phyloP scores from a whole-genome alignment of 805 yeast species.

The Lachancea kluyveri region DNA sequence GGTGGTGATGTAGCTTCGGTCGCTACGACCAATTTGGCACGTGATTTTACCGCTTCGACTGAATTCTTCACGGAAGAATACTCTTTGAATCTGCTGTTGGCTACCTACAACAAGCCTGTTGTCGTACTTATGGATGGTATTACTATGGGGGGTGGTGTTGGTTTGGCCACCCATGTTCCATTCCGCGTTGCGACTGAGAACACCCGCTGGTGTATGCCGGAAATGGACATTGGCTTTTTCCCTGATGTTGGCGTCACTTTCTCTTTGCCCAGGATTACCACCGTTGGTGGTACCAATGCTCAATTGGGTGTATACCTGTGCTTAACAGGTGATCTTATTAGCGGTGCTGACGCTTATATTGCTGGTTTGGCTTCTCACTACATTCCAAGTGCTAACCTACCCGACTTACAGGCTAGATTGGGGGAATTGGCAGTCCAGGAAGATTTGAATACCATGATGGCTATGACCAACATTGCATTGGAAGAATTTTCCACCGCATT shows the following conservation, averaged over 20 bases:
- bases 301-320: constrained; percentile 82
- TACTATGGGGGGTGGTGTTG: constrained; percentile 98
- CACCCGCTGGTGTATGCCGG: constrained; percentile 95
- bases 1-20: constrained; percentile 93
- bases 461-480: constrained; percentile 60
- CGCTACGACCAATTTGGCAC: constrained; percentile 51
- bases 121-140: constrained; percentile 87
- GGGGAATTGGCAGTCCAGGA: constrained; percentile 43
- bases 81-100: constrained; percentile 67
- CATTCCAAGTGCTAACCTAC: constrained; percentile 59
- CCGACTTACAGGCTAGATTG: constrained; percentile 57
- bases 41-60: constrained; percentile 42
- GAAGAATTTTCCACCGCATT: constrained; percentile 71
- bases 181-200: constrained; percentile 90
- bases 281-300: constrained; percentile 44
- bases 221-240: constrained; percentile 91
- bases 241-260: constrained; percentile 95
- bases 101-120: constrained; percentile 82
- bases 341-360: constrained; percentile 74
- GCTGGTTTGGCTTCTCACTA: constrained; percentile 90
- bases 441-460: constrained; percentile 24
- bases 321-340: constrained; percentile 72
- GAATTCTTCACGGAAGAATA: constrained; percentile 77
- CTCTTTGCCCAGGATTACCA: constrained; percentile 65
- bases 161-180: constrained; percentile 83